A percentile compares a stretch with the other conserved stretches of the same genome.
These are phyloP conservation scores for Aspergillus kassunensis DNA, from an alignment of 495 filamentous ascomycete species.

Conservation along the genomic window DNA sequence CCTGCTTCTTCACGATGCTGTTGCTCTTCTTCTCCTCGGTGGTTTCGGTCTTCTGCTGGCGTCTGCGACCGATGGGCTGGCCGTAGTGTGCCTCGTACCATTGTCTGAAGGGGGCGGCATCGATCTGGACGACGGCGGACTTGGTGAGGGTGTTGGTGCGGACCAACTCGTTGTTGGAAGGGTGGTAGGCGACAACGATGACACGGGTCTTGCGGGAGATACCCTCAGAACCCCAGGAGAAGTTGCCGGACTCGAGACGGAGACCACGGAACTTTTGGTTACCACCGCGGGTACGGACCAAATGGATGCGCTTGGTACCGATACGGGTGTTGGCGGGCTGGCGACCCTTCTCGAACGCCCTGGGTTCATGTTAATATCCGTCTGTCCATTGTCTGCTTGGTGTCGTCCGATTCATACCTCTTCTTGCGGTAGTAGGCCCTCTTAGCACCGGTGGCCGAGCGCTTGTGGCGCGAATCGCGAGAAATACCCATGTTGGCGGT, in stretches of 20 bases:
- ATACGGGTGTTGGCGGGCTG: slow-evolving; percentile 99
- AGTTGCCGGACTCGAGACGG: slow-evolving; percentile 98
- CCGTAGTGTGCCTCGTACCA: slow-evolving; percentile 99
- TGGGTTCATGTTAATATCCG: slow-evolving; percentile 26
- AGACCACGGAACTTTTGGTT: slow-evolving; percentile 99
- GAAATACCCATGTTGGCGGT: slow-evolving; percentile 97
- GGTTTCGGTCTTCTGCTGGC: slow-evolving; percentile 72
- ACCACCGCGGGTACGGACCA: slow-evolving; percentile 96
- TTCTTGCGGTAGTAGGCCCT: slow-evolving; percentile 88
- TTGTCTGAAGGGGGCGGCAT: slow-evolving; percentile 97
- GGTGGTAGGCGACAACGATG: slow-evolving; percentile 95
- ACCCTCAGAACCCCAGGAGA: slow-evolving; percentile 97
- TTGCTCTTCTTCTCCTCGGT: slow-evolving; percentile 87
- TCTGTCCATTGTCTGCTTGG: slow-evolving; percentile 6
- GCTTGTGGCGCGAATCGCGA: slow-evolving; percentile 98
- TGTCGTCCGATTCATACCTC: slow-evolving; percentile 51
- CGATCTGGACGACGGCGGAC: slow-evolving; percentile 96
- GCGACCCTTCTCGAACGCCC: slow-evolving; percentile 99
- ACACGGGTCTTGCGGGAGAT: slow-evolving; percentile 97
- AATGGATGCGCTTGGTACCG: slow-evolving; percentile 95
- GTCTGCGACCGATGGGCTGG: slow-evolving; percentile 76
- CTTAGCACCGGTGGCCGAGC: slow-evolving; percentile 95
- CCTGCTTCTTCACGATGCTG: slow-evolving; percentile 92
- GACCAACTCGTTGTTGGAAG: slow-evolving; percentile 99
- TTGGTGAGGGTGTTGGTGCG: slow-evolving; percentile 99